Percentiles rank a stretch among this genome's conserved stretches.
Conservation (phyloP, 2,329 filamentous ascomycete species). For the Colletotrichum agaves region DNA sequence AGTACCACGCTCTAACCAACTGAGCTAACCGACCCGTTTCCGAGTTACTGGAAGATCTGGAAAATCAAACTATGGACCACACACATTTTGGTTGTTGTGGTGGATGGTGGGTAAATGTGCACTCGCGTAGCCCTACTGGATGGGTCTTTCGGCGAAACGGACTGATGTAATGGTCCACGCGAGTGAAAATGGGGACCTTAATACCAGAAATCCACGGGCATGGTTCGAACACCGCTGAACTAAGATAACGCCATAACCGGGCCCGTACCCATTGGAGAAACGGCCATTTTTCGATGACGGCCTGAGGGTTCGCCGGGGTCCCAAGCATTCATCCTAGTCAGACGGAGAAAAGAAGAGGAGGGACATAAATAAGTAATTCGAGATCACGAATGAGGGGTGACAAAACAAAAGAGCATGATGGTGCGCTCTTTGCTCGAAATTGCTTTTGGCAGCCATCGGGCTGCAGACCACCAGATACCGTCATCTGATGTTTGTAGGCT, state of each 20-base stretch:
- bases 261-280: too few species aligned
- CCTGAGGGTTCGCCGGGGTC: too few species aligned
- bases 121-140: constrained; percentile 12
- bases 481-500: not conserved
- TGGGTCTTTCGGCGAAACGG: not conserved
- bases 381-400: not conserved
- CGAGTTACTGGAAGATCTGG: not conserved
- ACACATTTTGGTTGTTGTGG: not conserved
- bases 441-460: not conserved
- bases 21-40: constrained; percentile 12
- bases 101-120: not conserved
- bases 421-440: not conserved
- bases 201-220: not conserved
- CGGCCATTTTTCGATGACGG: too few species aligned
- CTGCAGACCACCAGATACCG: constrained; percentile 15
- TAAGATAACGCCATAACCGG: too few species aligned
- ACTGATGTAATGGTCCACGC: not conserved
- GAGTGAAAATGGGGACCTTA: not conserved
- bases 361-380: not conserved
- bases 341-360: too few species aligned
- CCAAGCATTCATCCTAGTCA: too few species aligned
- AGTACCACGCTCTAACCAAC: constrained; percentile 10
- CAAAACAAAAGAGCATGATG: not conserved
- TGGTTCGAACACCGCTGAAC: too few species aligned
- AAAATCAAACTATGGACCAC: not conserved